phyloP scores from a whole-genome alignment of 163 green algal genomes.

The Coccomyxa subellipsoidea region DNA sequence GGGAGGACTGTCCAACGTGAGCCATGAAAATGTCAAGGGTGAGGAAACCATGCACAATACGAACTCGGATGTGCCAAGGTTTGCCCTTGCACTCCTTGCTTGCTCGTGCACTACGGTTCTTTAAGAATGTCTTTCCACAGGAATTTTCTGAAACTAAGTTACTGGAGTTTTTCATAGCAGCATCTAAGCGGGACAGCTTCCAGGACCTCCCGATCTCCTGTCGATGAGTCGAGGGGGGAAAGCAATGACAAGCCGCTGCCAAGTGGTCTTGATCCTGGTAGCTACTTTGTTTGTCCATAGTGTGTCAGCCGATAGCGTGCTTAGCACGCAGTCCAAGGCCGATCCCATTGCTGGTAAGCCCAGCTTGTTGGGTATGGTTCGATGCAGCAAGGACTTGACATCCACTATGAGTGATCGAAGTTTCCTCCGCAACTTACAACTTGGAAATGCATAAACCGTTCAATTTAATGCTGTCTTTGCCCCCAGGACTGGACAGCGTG shows the following conservation, averaged over 20 bases:
- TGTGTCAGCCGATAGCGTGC: neutral
- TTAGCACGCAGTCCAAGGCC: neutral
- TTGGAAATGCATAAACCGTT: too few relatives aligned
- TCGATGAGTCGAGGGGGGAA: neutral
- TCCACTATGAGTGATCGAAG: too few relatives aligned
- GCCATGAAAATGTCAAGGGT: neutral
- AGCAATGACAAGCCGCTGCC: neutral
- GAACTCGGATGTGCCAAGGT: neutral
- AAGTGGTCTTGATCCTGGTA: neutral
- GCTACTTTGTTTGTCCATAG: neutral
- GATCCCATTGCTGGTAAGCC: neutral
- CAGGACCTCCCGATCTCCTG: neutral
- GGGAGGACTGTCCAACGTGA: neutral
- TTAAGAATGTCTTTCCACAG: too few relatives aligned
- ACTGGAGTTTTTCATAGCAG: too few relatives aligned
- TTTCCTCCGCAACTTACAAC: too few relatives aligned
- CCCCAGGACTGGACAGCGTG: neutral
- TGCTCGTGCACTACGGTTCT: too few relatives aligned
- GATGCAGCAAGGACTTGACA: neutral
- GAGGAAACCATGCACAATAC: neutral
- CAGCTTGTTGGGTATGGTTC: neutral
- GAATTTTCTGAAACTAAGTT: too few relatives aligned
- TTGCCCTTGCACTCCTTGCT: too few relatives aligned
- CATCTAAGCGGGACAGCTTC: too few relatives aligned
- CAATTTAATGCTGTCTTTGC: neutral